Evolutionary conservation across 2,329 filamentous ascomycete species (phyloP), one percentile per base, ranked within the genome.

Genomic region (Xylogone sp.): DNA sequence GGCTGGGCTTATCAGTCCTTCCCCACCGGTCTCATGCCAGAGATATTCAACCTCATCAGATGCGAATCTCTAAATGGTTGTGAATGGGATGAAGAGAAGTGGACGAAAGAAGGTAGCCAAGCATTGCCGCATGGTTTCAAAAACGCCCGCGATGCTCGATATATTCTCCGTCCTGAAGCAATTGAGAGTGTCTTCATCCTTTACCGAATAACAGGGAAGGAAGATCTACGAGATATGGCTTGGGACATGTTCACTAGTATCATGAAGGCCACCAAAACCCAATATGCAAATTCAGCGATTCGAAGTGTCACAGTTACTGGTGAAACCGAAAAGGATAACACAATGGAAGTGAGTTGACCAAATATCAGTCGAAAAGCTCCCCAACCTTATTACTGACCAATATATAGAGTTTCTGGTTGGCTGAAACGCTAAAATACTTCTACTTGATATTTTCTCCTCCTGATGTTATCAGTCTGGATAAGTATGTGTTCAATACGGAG

Each of bases 161-260:
- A 81, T 53, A 74, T 80, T 21, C 69, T 82, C 22, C 72, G 78
- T 60, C 82, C 82, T 13, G 82, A 86, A 65, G 82, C 82, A 3
- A 84, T 86, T 47, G 82, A 86, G 65, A 82, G 78, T 13, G 78
- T 87, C n/a, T 86, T 82, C 67, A 77, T 84, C 62, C 78, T 86
- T 73, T 62, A 62, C 24, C 53, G 59, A 8, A 42, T 62, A 12
- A 57, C 56, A 5, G 59, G 54, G 3, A 43, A 57, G 16, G 43
- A 22, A 2, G 12, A 56, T 4, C 63, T 69, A 42, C 70, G 71
- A 43, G 70, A 75, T 31, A 66, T 65, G 2, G 73, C 71, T 1
- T 75, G 73, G 73, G 67, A 68, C 31, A 75, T 76, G 72, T 76
- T 75, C 53, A 60, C 67, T 34, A 68, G 62, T 45, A 74, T 76